Conservation (phyloP, 768 basidiomycete species). For the Chlorophyllum brunneum region DNA sequence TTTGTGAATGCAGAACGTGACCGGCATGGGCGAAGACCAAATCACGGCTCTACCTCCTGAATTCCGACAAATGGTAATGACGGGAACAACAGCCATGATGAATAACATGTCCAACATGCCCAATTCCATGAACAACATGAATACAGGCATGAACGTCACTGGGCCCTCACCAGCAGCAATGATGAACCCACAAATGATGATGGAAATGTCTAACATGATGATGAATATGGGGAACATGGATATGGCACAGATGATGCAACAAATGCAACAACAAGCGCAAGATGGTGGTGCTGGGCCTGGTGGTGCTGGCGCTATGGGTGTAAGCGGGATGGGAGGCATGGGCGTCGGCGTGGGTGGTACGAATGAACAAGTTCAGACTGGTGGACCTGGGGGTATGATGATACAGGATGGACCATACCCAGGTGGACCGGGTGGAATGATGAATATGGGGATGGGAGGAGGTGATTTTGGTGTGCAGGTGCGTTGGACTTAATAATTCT, state of each 20-base stretch:
- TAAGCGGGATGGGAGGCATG: not conserved
- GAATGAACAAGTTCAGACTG: conserved; percentile 31
- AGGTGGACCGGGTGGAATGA: conserved; percentile 49
- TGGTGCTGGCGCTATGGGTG: conserved; percentile 1
- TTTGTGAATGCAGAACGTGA: conserved; percentile 63
- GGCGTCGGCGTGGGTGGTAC: conserved; percentile 20
- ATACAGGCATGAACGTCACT: not conserved
- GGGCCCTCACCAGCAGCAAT: conserved; percentile 48
- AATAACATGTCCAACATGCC: conserved; percentile 34
- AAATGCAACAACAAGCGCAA: conserved; percentile 8
- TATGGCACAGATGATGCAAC: conserved; percentile 31
- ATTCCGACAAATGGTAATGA: conserved; percentile 84
- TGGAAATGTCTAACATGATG: conserved; percentile 58
- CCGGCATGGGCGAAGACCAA: conserved; percentile 81
- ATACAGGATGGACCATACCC: conserved; percentile 44
- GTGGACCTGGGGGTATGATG: conserved; percentile 23
- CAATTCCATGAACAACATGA: not conserved
- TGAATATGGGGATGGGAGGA: conserved; percentile 66
- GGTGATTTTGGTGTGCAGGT: conserved; percentile 77
- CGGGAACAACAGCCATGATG: conserved; percentile 77
- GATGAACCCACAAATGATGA: conserved; percentile 70
- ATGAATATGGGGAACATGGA: conserved; percentile 69
- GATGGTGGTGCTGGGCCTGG: not conserved
- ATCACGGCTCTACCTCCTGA: conserved; percentile 75
- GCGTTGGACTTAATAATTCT: conserved; percentile 19